Evolutionary conservation across 495 filamentous ascomycete genomes (phyloP).

Genomic region (Choiromyces venosus): DNA sequence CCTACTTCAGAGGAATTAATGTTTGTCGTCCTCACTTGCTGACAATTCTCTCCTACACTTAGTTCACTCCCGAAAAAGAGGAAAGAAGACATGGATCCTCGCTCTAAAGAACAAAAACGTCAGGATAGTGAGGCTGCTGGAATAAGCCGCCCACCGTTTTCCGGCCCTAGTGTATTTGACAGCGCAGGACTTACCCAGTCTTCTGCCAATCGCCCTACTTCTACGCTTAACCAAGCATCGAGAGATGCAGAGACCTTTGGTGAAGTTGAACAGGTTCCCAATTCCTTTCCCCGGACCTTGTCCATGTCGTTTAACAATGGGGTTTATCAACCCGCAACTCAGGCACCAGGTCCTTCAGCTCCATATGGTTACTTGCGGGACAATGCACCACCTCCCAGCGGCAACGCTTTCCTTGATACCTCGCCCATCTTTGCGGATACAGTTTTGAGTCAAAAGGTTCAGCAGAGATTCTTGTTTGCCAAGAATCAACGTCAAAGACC

Average conservation of each 20-base stretch:
- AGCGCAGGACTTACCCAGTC: neutral
- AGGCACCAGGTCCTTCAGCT: neutral
- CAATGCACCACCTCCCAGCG: neutral
- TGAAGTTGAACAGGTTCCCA: neutral
- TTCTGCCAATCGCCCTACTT: neutral
- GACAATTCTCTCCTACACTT: neutral
- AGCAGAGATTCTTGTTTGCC: neutral
- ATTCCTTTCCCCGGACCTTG: neutral
- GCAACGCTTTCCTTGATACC: neutral
- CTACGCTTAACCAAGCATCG: neutral
- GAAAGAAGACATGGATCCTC: neutral
- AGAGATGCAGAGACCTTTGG: neutral
- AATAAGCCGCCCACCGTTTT: no score
- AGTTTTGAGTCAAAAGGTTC: neutral
- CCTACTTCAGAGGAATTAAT: neutral
- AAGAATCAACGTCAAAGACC: neutral
- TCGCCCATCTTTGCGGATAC: neutral
- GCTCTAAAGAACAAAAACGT: neutral
- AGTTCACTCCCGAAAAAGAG: neutral
- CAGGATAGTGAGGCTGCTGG: neutral
- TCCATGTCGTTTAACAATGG: neutral
- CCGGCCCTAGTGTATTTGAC: neutral
- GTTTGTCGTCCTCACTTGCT: neutral
- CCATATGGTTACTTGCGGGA: neutral
- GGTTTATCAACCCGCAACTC: neutral